These are phyloP conservation scores for Bifiguratus adelaidae DNA, from an alignment of 192 early-diverging fungal species.

Conservation along the genomic window DNA sequence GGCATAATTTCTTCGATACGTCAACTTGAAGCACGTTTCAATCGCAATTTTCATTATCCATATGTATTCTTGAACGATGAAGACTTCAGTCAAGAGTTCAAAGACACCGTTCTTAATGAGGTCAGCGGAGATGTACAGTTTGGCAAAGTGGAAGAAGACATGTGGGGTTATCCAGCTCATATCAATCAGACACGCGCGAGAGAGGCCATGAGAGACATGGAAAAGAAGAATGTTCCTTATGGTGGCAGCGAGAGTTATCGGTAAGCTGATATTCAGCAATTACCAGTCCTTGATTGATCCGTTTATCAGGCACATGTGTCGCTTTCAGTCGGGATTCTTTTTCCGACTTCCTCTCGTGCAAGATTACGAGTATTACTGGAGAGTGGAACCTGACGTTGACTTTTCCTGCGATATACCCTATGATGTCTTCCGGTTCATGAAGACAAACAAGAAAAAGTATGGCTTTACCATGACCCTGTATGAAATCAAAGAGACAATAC, in stretches of 20 bases:
- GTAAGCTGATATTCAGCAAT: no score
- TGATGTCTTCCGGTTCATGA: constrained; percentile 78
- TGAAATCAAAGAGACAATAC: constrained; percentile 38
- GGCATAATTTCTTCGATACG: constrained; percentile 42
- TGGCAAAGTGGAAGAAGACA: constrained; percentile 35
- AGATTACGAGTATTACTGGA: constrained; percentile 80
- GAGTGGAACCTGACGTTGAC: constrained; percentile 74
- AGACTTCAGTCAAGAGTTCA: constrained; percentile 61
- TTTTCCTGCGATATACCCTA: constrained; percentile 74
- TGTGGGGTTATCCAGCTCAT: constrained; percentile 69
- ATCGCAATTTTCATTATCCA: constrained; percentile 67
- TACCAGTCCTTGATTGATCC: no score
- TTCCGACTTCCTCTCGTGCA: constrained; percentile 57
- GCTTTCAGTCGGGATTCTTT: constrained; percentile 70
- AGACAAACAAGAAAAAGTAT: constrained; percentile 68
- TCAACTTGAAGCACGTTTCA: constrained; percentile 74
- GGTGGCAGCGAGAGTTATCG: constrained; percentile 56
- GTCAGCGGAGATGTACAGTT: constrained; percentile 42
- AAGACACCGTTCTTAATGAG: constrained; percentile 27
- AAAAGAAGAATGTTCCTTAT: constrained; percentile 38
- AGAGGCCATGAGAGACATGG: constrained; percentile 39
- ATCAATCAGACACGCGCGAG: constrained; percentile 53
- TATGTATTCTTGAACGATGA: constrained; percentile 83
- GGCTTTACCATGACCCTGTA: constrained; percentile 46
- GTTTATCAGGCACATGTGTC: no score